Evolutionary conservation across 2,329 filamentous ascomycete genomes (phyloP), one percentile per base, ranked within the genome.

Genomic region (Colletotrichum sansevieriae): DNA sequence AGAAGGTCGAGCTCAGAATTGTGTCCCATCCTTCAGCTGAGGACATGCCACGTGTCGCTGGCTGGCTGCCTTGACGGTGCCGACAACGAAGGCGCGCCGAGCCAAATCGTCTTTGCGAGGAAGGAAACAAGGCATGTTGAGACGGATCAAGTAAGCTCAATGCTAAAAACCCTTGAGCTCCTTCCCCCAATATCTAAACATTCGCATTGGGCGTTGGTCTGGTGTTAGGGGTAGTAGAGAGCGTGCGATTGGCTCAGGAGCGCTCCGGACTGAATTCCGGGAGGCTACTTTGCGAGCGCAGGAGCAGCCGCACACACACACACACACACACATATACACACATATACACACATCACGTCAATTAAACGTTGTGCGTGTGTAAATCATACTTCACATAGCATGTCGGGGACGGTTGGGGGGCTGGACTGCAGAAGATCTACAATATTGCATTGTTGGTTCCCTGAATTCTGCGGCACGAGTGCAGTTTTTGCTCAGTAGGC

Each of bases 241-340:
- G 10, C 33, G 18, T 64, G n/a, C 61, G 13, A 64, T 49, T 65
- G 65, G 52, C 35, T 22, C 22, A 29, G 20, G 25, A 41, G 22
- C 7, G 10, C 22, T 22, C 39, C 61, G 61, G 61, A 68, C 43
- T 58, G 12, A 7, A 54, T 65, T 65, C 61, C 46, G 61, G 22
- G 35, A 29, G 13, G 22, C 49, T 13, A 55, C 35, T 29, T 29
- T 29, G 29, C 29, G 29, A 29, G 29, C 29, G 29, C 29, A 0
- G 29, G 25, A 25, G 25, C 25, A 25, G 25, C 4, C 25, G 25
- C 29, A 29, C 29, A 29, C 8, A 29, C 8, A 52, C 6, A 25
- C 5, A 52, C 35, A 22, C 25, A 29, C 25, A 29, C 25, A 8
- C 3, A 29, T 2, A 29, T 2, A 29, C 7, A 52, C 22, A 22